phyloP scores from a whole-genome alignment of 208 protist genomes.

The Tritrichomonas foetus region DNA sequence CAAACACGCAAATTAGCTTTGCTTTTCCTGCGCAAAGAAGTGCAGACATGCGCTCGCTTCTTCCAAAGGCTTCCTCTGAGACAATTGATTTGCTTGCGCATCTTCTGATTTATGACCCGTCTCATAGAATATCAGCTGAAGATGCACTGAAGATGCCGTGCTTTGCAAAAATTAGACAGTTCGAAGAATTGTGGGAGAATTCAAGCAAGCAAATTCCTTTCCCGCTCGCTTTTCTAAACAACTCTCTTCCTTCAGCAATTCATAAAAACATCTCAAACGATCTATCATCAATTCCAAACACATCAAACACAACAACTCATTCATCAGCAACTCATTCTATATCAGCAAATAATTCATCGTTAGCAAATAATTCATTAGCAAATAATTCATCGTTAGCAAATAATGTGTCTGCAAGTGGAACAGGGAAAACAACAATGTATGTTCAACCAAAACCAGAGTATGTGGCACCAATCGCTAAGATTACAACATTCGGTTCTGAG shows the following conservation, averaged over 20 bases:
- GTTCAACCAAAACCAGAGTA: too few relatives aligned
- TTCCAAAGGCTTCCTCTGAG: not conserved
- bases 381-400: too few relatives aligned
- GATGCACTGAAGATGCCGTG: not conserved
- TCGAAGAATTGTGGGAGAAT: not conserved
- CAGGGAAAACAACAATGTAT: too few relatives aligned
- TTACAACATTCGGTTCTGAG: too few relatives aligned
- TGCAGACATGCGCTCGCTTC: not conserved
- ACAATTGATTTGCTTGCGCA: not conserved
- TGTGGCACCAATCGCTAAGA: too few relatives aligned
- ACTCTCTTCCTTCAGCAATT: not conserved
- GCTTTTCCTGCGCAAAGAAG: not conserved
- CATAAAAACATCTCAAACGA: not conserved
- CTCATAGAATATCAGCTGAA: not conserved
- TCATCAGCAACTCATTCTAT: too few relatives aligned
- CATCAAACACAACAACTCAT: too few relatives aligned
- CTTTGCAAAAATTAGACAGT: not conserved
- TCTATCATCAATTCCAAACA: too few relatives aligned
- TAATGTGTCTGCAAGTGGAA: too few relatives aligned
- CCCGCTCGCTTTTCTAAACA: not conserved
- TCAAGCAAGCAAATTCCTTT: not conserved
- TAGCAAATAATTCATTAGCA: too few relatives aligned
- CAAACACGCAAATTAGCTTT: not conserved
- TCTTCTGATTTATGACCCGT: not conserved
- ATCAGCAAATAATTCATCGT: too few relatives aligned